A percentile compares a stretch with the other conserved stretches of the same genome.
phyloP scores from a whole-genome alignment of 2,329 filamentous ascomycete species.

The Rhinocladiella mackenziei region DNA sequence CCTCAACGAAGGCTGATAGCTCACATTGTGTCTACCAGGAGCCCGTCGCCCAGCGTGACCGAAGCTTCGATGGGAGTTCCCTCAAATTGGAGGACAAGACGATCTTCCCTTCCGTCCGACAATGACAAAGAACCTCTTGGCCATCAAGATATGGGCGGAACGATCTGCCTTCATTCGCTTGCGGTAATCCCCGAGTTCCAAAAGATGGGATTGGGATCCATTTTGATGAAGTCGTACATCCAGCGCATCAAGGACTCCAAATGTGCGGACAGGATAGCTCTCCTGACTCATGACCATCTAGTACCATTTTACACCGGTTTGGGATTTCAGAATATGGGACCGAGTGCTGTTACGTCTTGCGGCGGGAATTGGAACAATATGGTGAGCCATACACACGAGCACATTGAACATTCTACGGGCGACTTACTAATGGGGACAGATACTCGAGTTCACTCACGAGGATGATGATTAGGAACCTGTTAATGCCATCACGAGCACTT shows the following conservation, averaged over 20 bases:
- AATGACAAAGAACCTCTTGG: conserved; percentile 51
- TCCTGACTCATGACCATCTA: conserved; percentile 72
- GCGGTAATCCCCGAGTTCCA: conserved; percentile 74
- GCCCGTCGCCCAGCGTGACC: conserved; percentile 58
- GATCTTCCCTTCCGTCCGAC: conserved; percentile 33
- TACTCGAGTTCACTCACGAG: conserved; percentile 16
- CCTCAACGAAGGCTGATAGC: conserved; percentile 63
- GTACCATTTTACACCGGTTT: conserved; percentile 72
- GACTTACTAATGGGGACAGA: conserved; percentile 3
- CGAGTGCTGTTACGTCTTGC: conserved; percentile 66
- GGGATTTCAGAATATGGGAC: conserved; percentile 66
- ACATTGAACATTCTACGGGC: background rate
- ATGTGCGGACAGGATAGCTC: conserved; percentile 66
- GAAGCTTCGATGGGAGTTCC: conserved; percentile 75
- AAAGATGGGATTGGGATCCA: conserved; percentile 66
- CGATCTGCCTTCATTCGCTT: conserved; percentile 76
- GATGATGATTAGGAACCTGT: conserved; percentile 6
- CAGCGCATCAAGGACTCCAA: conserved; percentile 68
- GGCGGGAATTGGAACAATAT: conserved; percentile 80
- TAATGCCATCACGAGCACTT: background rate
- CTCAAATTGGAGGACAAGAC: conserved; percentile 57
- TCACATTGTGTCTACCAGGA: conserved; percentile 73
- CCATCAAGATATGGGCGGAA: conserved; percentile 69
- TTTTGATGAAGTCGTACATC: conserved; percentile 70
- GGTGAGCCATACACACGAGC: conserved; percentile 46